Evolutionary conservation across 345 rosid species (phyloP), one percentile per base, ranked within the genome.

Genomic region (Salix purpurea): DNA sequence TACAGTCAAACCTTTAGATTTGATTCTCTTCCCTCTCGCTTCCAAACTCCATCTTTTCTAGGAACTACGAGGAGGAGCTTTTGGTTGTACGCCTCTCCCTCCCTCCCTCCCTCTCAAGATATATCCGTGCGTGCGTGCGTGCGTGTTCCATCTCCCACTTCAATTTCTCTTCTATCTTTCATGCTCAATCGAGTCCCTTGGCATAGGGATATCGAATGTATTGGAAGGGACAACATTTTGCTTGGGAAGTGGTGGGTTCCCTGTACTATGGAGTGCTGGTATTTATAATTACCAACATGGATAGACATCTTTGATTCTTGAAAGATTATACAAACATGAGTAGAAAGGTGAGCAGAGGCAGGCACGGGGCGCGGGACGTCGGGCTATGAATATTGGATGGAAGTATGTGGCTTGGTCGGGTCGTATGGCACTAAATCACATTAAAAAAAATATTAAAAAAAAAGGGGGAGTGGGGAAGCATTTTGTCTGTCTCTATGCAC

Each of bases 1-100:
- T 67, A 78, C 83, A 64, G 85, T 87, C 89, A 84, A 87, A 84
- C 80, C 80, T 77, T 86, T 75, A 79, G 85, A 76, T 78, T 80
- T 80, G 66, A 70, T 74, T 71, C 68, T 50, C 16, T 28, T 15
- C 78, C 39, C 61, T 42, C 37, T 21, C 71, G 19, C 77, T 44
- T 44, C 42, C 65, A 26, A 66, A 64, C 62, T 21, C 71, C 39
- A n/a, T 66, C 81, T 40, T 75, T 70, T 75, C 42, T 18, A 12
- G 28, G 56, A 40, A 46, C 34, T 21, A 30, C 6, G 30, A 52
- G 21, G 58, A 21, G 42, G 52, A 30, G 42, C 7, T 72, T 60
- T 39, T 60, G 67, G 61, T 58, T 60, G n/a, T n/a, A n/a, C n/a
- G n/a, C n/a, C n/a, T n/a, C n/a, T n/a, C n/a, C n/a, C n/a, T n/a